phyloP scores from a whole-genome alignment of 768 basidiomycete genomes.

The Russula foetens region DNA sequence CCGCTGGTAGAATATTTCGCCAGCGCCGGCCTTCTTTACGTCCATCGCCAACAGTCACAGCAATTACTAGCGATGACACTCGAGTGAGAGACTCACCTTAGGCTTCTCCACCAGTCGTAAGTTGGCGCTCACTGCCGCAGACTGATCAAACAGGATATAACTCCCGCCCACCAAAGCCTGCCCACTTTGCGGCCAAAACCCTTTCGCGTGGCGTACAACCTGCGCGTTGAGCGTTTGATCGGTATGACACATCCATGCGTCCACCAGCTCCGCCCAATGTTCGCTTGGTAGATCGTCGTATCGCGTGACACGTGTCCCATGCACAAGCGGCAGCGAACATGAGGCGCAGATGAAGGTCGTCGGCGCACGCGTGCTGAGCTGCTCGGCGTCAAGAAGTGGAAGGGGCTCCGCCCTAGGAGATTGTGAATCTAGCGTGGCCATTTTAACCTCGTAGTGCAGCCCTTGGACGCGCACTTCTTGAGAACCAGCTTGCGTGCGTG shows the following conservation, averaged over 20 bases:
- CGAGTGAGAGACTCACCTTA: constrained; percentile 45
- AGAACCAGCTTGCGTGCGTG: constrained; percentile 49
- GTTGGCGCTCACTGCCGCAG: constrained; percentile 45
- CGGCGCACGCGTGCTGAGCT: constrained; percentile 47
- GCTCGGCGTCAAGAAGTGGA: constrained; percentile 62
- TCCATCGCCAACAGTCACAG: constrained; percentile 34
- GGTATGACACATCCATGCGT: constrained; percentile 96
- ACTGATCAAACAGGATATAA: constrained; percentile 72
- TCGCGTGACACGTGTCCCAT: constrained; percentile 37
- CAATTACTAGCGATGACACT: not conserved
- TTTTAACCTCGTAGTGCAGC: constrained; percentile 64
- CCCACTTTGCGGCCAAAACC: constrained; percentile 70
- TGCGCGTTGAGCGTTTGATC: constrained; percentile 78
- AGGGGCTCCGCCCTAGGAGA: constrained; percentile 22
- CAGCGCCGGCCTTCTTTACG: constrained; percentile 94
- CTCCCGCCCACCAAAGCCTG: constrained; percentile 86
- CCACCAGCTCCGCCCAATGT: constrained; percentile 95
- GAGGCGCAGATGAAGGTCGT: constrained; percentile 69
- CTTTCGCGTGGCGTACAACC: constrained; percentile 48
- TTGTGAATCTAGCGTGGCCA: constrained; percentile 30
- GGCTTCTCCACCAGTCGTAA: constrained; percentile 34
- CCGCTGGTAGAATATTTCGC: constrained; percentile 47
- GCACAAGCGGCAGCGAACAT: constrained; percentile 65
- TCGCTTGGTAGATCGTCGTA: constrained; percentile 91
- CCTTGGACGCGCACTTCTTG: constrained; percentile 49